A percentile compares a stretch with the other conserved stretches of the same genome.
Evolutionary conservation across 192 early-diverging fungal species (phyloP).

Genomic region (Backusella westeae): DNA sequence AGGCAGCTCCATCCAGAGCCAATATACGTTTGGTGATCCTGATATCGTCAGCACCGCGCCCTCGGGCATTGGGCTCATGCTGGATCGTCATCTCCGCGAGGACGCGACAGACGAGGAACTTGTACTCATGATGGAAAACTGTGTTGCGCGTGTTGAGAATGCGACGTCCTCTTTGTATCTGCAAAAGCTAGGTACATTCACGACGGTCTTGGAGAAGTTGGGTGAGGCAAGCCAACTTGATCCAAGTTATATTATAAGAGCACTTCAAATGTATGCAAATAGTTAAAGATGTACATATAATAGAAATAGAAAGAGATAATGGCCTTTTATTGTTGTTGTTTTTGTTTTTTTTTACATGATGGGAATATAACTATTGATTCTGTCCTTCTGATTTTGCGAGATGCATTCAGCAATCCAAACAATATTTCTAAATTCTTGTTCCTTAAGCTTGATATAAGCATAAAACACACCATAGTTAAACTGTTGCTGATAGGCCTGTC

Average conservation of each 20-base stretch:
- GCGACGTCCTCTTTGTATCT: constrained; percentile 58
- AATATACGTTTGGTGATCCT: neutral
- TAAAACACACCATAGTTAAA: constrained; percentile 98
- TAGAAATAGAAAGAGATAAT: neutral
- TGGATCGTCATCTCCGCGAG: constrained; percentile 41
- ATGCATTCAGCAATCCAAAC: constrained; percentile 99
- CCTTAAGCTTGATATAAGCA: constrained; percentile 92
- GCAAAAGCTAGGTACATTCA: constrained; percentile 50
- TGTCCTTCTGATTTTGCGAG: constrained; percentile 95
- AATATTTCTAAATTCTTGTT: constrained; percentile 98
- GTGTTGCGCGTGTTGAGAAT: constrained; percentile 60
- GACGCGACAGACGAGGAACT: constrained; percentile 52
- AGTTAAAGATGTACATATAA: neutral
- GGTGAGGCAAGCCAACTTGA: constrained; percentile 58
- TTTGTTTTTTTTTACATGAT: constrained; percentile 18
- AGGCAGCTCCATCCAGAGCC: neutral
- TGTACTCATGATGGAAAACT: constrained; percentile 48
- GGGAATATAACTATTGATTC: constrained; percentile 91
- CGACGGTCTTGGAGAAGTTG: constrained; percentile 54
- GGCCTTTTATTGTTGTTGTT: neutral
- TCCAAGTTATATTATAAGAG: constrained; percentile 56
- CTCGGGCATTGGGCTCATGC: neutral
- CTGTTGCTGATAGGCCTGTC: constrained; percentile 90
- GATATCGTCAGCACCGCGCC: neutral
- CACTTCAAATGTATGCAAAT: constrained; percentile 62